These are phyloP conservation scores for Dendrobium chrysotoxum DNA, from an alignment of 106 monocot species.

Conservation along the genomic window DNA sequence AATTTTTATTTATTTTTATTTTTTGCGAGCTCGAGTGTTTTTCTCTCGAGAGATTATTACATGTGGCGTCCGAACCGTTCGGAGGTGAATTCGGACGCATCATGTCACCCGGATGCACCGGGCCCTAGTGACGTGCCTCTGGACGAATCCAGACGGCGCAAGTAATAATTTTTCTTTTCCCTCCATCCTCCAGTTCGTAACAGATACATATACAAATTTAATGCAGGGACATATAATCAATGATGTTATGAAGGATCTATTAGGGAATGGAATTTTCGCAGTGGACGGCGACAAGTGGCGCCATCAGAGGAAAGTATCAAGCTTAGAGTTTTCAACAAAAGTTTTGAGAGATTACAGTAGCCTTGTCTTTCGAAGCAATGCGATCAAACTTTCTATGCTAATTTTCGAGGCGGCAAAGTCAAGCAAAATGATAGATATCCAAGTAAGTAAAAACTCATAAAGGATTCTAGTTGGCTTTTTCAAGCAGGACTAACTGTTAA, in stretches of 20 bases:
- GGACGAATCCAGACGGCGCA: too few relatives aligned
- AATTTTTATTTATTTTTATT: too few relatives aligned
- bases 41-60: too few relatives aligned
- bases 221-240: conserved; percentile 22
- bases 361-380: conserved; percentile 16
- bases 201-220: not conserved
- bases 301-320: conserved; percentile 44
- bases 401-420: not conserved
- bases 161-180: too few relatives aligned
- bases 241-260: conserved; percentile 18
- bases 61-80: too few relatives aligned
- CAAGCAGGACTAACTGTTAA: too few relatives aligned
- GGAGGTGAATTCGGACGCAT: too few relatives aligned
- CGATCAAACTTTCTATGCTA: conserved; percentile 5
- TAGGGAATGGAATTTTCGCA: conserved; percentile 54
- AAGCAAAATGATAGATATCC: conserved; percentile 14
- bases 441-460: conserved; percentile 1
- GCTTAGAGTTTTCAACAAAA: conserved; percentile 23
- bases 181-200: too few relatives aligned
- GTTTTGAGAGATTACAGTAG: conserved; percentile 18
- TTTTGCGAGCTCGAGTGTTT: too few relatives aligned
- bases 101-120: too few relatives aligned
- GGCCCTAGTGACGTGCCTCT: too few relatives aligned
- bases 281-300: conserved; percentile 52
- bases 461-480: too few relatives aligned